Conservation (phyloP, 83 land plant species). For the Diphasiastrum complanatum region DNA sequence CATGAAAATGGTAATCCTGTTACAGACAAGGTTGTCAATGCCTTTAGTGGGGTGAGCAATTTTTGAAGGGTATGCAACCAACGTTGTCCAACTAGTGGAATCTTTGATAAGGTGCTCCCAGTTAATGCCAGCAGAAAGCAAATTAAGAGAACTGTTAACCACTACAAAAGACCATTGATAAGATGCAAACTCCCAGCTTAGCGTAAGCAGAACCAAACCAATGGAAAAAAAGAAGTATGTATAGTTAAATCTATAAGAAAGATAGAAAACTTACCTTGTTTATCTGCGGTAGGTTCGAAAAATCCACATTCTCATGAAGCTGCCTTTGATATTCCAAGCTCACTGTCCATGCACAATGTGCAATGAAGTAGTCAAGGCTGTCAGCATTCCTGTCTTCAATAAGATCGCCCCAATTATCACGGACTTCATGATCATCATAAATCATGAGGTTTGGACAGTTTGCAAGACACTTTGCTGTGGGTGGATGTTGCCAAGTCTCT, state of each 20-base stretch:
- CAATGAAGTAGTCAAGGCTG: constrained; percentile 34
- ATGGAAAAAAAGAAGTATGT: not conserved
- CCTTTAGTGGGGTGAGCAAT: constrained; percentile 2
- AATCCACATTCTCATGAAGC: constrained; percentile 39
- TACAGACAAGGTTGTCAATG: not conserved
- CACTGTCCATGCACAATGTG: constrained; percentile 44
- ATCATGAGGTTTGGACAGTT: constrained; percentile 48
- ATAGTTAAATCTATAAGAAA: not conserved
- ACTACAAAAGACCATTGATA: too few species aligned
- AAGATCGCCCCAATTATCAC: constrained; percentile 48
- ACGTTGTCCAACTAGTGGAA: not conserved
- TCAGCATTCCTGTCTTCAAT: constrained; percentile 29
- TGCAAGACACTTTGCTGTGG: constrained; percentile 45
- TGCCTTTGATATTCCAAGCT: constrained; percentile 46
- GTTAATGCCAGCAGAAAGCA: too few species aligned
- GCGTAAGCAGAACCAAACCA: not conserved
- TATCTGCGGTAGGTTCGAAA: constrained; percentile 22
- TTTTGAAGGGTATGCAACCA: too few species aligned
- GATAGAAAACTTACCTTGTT: constrained; percentile 28
- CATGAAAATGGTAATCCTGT: constrained; percentile 48
- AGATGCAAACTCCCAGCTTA: not conserved
- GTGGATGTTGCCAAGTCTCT: constrained; percentile 45
- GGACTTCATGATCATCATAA: constrained; percentile 47
- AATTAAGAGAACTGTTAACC: too few species aligned
- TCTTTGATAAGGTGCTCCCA: too few species aligned